Evolutionary conservation across 2,329 filamentous ascomycete genomes (phyloP).

Genomic region (Alternaria alternata): DNA sequence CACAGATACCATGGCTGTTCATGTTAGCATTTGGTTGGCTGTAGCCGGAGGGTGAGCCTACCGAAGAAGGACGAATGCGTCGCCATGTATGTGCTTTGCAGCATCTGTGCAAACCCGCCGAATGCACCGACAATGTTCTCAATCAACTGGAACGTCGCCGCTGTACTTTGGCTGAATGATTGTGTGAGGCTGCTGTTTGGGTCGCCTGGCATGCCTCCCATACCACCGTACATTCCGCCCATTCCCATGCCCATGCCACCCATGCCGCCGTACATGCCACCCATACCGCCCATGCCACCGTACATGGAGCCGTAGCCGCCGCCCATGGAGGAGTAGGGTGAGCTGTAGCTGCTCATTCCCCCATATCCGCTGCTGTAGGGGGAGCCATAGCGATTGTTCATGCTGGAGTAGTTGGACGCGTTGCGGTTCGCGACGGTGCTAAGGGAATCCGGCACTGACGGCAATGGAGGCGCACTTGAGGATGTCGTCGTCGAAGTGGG

Average conservation of each 20-base stretch:
- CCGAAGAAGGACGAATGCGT: constrained; percentile 98
- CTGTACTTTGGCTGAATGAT: constrained; percentile 91
- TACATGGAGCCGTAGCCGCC: constrained; percentile 52
- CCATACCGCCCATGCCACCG: constrained; percentile 53
- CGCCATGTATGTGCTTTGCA: constrained; percentile 99
- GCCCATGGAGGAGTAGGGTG: constrained; percentile 63
- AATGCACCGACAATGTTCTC: constrained; percentile 97
- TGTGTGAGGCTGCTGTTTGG: constrained; percentile 95
- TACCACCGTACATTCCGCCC: constrained; percentile 60
- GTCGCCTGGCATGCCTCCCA: constrained; percentile 56
- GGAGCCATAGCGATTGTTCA: constrained; percentile 63
- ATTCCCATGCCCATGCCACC: constrained; percentile 49
- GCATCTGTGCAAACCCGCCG: constrained; percentile 97
- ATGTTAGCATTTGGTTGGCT: constrained; percentile 22
- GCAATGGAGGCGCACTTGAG: constrained; percentile 71
- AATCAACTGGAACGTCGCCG: constrained; percentile 97
- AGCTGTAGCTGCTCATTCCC: constrained; percentile 62
- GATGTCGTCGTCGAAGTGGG: constrained; percentile 53
- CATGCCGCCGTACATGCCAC: constrained; percentile 46
- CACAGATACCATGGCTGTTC: constrained; percentile 88
- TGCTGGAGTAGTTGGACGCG: constrained; percentile 79
- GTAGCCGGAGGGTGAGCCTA: constrained; percentile 57
- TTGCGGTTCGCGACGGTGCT: constrained; percentile 85
- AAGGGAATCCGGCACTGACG: constrained; percentile 81
- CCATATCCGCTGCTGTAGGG: constrained; percentile 59